phyloP scores from a whole-genome alignment of 2,329 filamentous ascomycete species.

The Phyllosticta paracitricarpa region DNA sequence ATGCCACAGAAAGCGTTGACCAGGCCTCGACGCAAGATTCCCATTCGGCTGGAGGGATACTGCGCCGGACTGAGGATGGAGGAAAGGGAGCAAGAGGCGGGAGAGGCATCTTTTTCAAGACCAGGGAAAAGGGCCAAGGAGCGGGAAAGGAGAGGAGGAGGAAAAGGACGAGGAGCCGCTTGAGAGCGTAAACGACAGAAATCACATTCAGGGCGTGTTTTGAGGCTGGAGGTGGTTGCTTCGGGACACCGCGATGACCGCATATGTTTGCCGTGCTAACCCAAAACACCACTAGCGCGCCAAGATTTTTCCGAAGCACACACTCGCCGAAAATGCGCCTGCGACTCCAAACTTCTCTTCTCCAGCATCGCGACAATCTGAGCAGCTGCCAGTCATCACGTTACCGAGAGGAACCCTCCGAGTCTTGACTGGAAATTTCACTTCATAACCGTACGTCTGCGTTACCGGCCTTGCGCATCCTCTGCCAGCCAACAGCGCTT shows the following conservation, averaged over 20 bases:
- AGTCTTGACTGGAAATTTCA: conserved; percentile 37
- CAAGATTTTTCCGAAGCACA: conserved; percentile 27
- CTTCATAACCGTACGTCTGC: conserved; percentile 1
- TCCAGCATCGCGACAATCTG: conserved; percentile 11
- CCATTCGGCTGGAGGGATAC: conserved; percentile 64
- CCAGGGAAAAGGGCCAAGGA: not conserved
- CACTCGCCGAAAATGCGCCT: conserved; percentile 12
- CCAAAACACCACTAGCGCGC: conserved; percentile 26
- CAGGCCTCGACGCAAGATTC: conserved; percentile 66
- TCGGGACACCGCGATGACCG: not conserved
- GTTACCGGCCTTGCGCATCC: conserved; percentile 1
- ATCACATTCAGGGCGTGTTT: not conserved
- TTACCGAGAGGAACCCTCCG: conserved; percentile 39
- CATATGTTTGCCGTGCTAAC: conserved; percentile 2
- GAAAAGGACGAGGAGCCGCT: not conserved
- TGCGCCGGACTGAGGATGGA: conserved; percentile 53
- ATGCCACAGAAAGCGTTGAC: conserved; percentile 55
- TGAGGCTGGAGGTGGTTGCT: not conserved
- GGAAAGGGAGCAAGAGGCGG: conserved; percentile 74
- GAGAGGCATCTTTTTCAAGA: conserved; percentile 34
- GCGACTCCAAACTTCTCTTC: conserved; percentile 11
- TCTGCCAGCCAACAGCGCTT: not conserved
- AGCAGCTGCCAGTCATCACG: conserved; percentile 40
- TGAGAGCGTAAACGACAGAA: not conserved
- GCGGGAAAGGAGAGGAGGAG: not conserved